Conservation (phyloP, 495 filamentous ascomycete genomes). For the Penicillium cinerascens region DNA sequence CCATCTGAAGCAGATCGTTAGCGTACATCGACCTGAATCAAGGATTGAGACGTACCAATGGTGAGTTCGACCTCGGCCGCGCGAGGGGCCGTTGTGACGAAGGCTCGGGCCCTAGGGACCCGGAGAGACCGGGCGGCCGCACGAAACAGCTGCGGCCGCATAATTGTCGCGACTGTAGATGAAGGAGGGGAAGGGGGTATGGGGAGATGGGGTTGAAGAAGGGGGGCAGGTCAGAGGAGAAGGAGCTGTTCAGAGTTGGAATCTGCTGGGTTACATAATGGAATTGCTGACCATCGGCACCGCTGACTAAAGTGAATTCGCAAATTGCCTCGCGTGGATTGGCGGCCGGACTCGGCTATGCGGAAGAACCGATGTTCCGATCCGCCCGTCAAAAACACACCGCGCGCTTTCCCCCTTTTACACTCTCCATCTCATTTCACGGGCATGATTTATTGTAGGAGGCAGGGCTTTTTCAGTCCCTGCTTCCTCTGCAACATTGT, state of each 20-base stretch:
- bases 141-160: constrained; percentile 85
- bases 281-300: constrained; percentile 26
- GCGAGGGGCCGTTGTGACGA: constrained; percentile 68
- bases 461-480: constrained; percentile 42
- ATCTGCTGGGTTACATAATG: constrained; percentile 31
- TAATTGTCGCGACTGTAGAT: constrained; percentile 51
- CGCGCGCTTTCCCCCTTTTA: constrained; percentile 28
- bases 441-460: constrained; percentile 93
- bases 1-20: constrained; percentile 58
- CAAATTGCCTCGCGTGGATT: constrained; percentile 39
- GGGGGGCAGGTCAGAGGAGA: constrained; percentile 16
- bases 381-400: constrained; percentile 5
- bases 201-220: constrained; percentile 24
- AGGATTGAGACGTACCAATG: constrained; percentile 61
- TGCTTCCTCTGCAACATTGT: constrained; percentile 61
- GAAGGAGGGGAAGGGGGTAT: constrained; percentile 30
- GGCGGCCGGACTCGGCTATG: constrained; percentile 24
- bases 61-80: constrained; percentile 91
- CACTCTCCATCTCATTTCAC: constrained; percentile 52
- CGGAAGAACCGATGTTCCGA: constrained; percentile 31
- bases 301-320: constrained; percentile 22
- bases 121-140: constrained; percentile 77
- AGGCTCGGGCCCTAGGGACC: constrained; percentile 61
- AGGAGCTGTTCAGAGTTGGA: constrained; percentile 34
- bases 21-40: constrained; percentile 9